Evolutionary conservation across 306 rosid species (phyloP), one percentile per base, ranked within the genome.

Genomic region (Lagenaria siceraria): DNA sequence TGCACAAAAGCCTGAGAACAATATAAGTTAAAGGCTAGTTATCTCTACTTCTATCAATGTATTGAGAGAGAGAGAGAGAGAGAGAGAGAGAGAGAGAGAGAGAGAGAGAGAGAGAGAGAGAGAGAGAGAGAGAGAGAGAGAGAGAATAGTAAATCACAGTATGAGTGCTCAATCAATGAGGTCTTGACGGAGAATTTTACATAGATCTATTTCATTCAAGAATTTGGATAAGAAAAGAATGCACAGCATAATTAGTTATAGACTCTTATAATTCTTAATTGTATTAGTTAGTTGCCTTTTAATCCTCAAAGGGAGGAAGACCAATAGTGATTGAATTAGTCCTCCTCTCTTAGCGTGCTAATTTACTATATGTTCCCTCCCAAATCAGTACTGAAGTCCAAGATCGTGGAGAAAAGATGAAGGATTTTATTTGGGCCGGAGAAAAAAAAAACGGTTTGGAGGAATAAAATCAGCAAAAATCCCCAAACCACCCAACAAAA

Each of bases 1-100:
- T 95, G 97, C 71, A 95, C 99, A 86, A 95, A 95, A 63, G 99
- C 99, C 99, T 95, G 89, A 77, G 42, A 80, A 85, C 46, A 77
- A 64, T 42, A 51, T 11, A 75, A 54, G 65, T 31, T 63, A 72
- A 51, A 80, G 14, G 17, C 36, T 27, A 7, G n/a, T 38, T 35
- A 69, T 74, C 27, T 74, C 80, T 60, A 72, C 73, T 51, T 18
- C 22, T 13, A 62, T 62, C 36, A 40, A 51, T 53, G 42, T 63
- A 66, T 66, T 5, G 33, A 27, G 1, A 60, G 5, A 11, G 18
- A 24, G 8, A 24, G n/a, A n/a, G n/a, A n/a, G n/a, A n/a, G n/a
- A n/a, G n/a, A n/a, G n/a, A n/a, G n/a, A n/a, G n/a, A n/a, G n/a
- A n/a, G n/a, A n/a, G n/a, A n/a, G 5, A 55, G 11, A 42, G 11